Conservation (phyloP, 1,284 basidiomycete genomes). For the Malassezia brasiliensis region DNA sequence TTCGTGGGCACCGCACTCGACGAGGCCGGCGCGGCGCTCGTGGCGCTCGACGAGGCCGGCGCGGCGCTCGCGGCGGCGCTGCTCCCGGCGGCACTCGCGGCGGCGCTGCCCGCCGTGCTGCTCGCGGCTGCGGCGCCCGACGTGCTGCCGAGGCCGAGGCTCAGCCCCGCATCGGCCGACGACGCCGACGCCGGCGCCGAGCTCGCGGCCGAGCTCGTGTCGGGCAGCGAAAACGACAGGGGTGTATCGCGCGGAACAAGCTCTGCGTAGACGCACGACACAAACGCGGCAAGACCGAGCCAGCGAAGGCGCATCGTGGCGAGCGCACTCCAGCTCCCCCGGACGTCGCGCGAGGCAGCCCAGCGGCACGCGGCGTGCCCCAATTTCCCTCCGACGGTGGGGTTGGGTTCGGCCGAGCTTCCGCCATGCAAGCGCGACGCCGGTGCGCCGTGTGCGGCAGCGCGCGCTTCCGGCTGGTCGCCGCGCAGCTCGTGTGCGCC, state of each 20-base stretch:
- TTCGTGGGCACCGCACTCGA: no score
- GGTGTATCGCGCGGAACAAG: not conserved
- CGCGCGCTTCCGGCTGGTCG: conserved; percentile 13
- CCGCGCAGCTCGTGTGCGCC: conserved; percentile 17
- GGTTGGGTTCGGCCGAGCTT: not conserved
- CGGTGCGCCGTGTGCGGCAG: conserved; percentile 16
- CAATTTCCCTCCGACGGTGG: conserved; percentile 2
- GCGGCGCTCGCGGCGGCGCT: not conserved
- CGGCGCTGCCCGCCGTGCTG: not conserved
- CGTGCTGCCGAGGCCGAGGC: no score
- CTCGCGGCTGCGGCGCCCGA: not conserved
- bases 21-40: no score
- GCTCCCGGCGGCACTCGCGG: not conserved
- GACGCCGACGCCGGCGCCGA: not conserved
- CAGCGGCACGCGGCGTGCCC: not conserved
- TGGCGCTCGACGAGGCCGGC: not conserved
- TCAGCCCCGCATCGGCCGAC: no score
- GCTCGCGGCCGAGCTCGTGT: not conserved
- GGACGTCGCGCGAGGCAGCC: not conserved
- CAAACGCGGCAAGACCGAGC: not conserved
- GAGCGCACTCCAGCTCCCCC: not conserved
- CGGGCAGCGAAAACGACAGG: not conserved
- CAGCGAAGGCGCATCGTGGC: not conserved
- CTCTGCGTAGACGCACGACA: not conserved
- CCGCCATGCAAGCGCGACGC: conserved; percentile 7